Evolutionary conservation across 352 stramenopile species (phyloP).

Genomic region (Pythium sukuiense): DNA sequence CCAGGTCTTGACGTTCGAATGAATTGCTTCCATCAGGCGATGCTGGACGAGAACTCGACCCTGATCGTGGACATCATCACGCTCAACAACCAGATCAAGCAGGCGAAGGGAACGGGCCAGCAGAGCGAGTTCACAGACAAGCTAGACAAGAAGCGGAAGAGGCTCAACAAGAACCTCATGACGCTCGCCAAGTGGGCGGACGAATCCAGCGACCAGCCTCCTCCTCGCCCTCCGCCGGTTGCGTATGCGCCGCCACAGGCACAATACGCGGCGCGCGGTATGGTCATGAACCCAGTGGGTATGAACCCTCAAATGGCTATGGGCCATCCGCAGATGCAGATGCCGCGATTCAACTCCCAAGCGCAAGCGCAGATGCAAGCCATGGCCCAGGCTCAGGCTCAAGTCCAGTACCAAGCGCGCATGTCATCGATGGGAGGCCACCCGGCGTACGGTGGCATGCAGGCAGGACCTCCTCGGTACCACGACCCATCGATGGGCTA

Average conservation of each 20-base stretch:
- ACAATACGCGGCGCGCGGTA: conserved; percentile 33
- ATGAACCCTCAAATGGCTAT: conserved; percentile 26
- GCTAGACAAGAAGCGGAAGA: conserved; percentile 88
- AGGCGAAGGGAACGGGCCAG: conserved; percentile 72
- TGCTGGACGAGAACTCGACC: conserved; percentile 86
- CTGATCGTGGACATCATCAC: conserved; percentile 89
- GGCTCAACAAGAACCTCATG: conserved; percentile 90
- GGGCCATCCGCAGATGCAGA: conserved; percentile 39
- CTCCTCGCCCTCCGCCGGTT: conserved; percentile 41
- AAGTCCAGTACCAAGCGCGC: conserved; percentile 68
- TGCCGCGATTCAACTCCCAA: conserved; percentile 31
- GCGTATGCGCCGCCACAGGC: conserved; percentile 29
- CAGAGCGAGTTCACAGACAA: conserved; percentile 82
- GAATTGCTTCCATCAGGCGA: conserved; percentile 39
- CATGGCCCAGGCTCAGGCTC: conserved; percentile 54
- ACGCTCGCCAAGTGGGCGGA: conserved; percentile 88
- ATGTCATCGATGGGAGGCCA: conserved; percentile 53
- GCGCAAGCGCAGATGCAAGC: conserved; percentile 37
- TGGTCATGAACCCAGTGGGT: conserved; percentile 38
- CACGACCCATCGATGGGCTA: conserved; percentile 27
- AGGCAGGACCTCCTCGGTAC: conserved; percentile 7
- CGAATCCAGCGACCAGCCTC: conserved; percentile 72
- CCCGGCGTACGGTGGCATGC: conserved; percentile 24
- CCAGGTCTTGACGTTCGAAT: neutral
- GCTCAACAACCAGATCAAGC: conserved; percentile 88